Base-by-base conservation (phyloP, 306 rosid genomes). In the Quercus variabilis region DNA sequence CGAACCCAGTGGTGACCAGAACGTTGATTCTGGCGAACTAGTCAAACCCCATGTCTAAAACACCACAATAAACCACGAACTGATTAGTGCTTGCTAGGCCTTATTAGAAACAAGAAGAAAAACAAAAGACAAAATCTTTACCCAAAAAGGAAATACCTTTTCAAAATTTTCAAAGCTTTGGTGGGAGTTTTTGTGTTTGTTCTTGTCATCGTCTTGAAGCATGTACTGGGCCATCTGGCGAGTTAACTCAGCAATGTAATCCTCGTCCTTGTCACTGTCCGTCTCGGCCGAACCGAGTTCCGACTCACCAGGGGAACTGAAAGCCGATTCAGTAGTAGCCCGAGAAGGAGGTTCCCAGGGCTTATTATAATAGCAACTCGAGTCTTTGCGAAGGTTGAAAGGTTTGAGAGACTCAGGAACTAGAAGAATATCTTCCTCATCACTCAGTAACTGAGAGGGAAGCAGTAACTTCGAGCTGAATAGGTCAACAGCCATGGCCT, bases 201-300 rank as follows among this genome's bases (percentile, higher is more conserved):
- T 41, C 46, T 41, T 8, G 46, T 41, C 77, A 13, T 84, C 76
- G n/a, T 89, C 84, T 33, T 81, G 90, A 79, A 81, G 86, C 91
- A 81, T 85, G 81, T 60, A 75, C 80, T 77, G 85, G 76, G 88
- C 64, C 91, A 89, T 93, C 65, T 77, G 91, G 52, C 82, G 90
- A 79, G 92, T 87, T 74, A 87, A 75, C 75, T 90, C 91, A 4
- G 87, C 77, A 23, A 86, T 76, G 80, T 86, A 81, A 84, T 89
- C 93, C n/a, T 89, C 91, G 33, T 79, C 82, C 31, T 58, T 73
- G 7, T 70, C 74, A 7, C 80, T 69, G 72, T 76, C 85, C 0
- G 84, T 63, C 25, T 81, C 65, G 10, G 75, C 54, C 23, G 79
- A 80, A 65, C 69, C 68, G 25, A 72, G 33, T 35, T 80, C 83